Base-by-base conservation (phyloP, 2,329 filamentous ascomycete species). In the Fusarium sp. region DNA sequence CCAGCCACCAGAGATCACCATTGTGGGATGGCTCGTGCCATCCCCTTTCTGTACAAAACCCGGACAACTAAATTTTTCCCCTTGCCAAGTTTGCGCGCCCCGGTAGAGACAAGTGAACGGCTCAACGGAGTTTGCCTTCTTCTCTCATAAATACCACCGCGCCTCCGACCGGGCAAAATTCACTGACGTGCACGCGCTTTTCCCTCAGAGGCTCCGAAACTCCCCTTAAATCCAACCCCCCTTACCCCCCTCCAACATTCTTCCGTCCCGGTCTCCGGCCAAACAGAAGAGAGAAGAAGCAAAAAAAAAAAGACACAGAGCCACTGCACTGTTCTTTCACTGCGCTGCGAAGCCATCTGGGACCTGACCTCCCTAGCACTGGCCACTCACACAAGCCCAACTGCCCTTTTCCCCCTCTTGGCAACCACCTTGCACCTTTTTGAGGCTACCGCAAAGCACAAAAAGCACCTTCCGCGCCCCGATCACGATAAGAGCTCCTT, bases 101-200 rank as follows among this genome's bases (percentile, higher is more conserved):
- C 80, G 80, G 72, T 82, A 82, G 72, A 73, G 58, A 74, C 78
- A 82, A 77, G 75, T 78, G 75, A 72, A 75, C 75, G 71, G 74
- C 73, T 76, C 75, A 73, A 70, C 75, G 74, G 75, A 75, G 69
- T 73, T 78, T 77, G 73, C 66, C 73, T 76, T 76, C 75, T 74
- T 79, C 79, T 76, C 80, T 82, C 80, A 82, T 82, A 82, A 82
- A 82, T 82, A 82, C 78, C 79, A 81, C 78, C 74, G 80, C 80
- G 80, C 80, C 80, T 80, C 80, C 81, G 75, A 79, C 79, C 79
- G 76, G 78, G 71, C 75, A 79, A 80, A 80, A 76, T 77, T 78
- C 73, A 82, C 79, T 80, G 80, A 82, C 80, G 80, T 82, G 80
- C 80, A 82, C 80, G 80, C 81, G 80, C 80, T 82, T 82, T 82